Evolutionary conservation across 805 yeast species (phyloP), one percentile per base, ranked within the genome.

Genomic region (Wickerhamomyces strasburgensis): DNA sequence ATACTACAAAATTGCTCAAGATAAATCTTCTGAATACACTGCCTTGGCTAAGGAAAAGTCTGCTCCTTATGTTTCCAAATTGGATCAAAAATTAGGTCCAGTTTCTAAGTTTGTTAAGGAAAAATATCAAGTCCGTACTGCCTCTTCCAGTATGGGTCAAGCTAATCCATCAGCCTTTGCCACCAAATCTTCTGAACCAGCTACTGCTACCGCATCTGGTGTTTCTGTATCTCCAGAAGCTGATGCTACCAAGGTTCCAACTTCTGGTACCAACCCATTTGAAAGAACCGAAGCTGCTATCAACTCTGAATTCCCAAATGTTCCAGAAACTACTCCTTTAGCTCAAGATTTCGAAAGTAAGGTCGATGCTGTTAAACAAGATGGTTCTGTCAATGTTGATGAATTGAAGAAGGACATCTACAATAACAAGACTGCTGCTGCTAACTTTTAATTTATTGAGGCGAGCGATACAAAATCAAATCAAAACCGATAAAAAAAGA

Each of bases 21-120:
- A 65, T 30, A 77, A 79, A 61, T 52, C 76, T 21, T 52, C 65
- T 24, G 67, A 68, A 31, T 64, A 60, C 51, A 51, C 68, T 31
- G 58, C 69, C 40, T 34, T 73, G 30, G 80, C 77, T 33, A 69
- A 71, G 51, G 76, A 70, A 39, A 77, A 78, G 61, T 58, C 76
- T 27, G 57, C 70, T 39, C 93, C 93, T 46, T 72, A 72, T 49
- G 52, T 80, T 45, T 70, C 76, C 45, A 67, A 70, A 48, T 69
- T 75, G 46, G 73, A 74, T 51, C 65, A 70, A 51, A 76, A 75
- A 60, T 60, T 80, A 41, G 83, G 84, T 31, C 90, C 90, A 36
- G 75, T 80, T 39, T 78, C 84, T 28, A 56, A 67, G 25, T 74
- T 77, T 52, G 62, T 82, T 54, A 67, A 72, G 56, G 64, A 76